Percentiles rank a stretch among this genome's conserved stretches.
phyloP scores from a whole-genome alignment of 1,284 basidiomycete species.

The Lignosus rhinocerotis region DNA sequence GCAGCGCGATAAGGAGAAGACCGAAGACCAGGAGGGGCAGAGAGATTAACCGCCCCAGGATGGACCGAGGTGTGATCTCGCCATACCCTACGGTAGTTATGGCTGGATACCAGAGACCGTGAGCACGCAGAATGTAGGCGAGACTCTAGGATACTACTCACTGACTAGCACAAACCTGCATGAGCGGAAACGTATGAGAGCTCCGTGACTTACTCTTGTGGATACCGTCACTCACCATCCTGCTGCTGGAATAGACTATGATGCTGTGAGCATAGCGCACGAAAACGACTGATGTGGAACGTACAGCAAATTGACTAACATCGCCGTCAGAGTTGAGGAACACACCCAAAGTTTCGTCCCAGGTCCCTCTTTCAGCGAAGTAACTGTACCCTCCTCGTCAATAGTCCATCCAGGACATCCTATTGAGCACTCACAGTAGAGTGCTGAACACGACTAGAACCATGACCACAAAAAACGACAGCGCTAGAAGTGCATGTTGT shows the following conservation, averaged over 20 bases:
- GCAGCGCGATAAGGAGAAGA: constrained; percentile 82
- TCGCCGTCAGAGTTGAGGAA: constrained; percentile 87
- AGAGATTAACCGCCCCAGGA: constrained; percentile 80
- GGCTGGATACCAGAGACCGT: constrained; percentile 39
- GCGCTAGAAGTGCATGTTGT: constrained; percentile 82
- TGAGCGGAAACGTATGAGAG: background rate
- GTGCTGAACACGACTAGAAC: constrained; percentile 86
- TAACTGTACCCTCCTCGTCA: constrained; percentile 49
- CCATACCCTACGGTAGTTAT: constrained; percentile 88
- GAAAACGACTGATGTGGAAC: constrained; percentile 19
- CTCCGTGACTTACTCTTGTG: background rate
- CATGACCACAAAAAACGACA: constrained; percentile 88
- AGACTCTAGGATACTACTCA: constrained; percentile 38
- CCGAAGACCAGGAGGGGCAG: constrained; percentile 85
- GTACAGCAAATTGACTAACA: constrained; percentile 70
- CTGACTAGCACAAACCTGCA: constrained; percentile 56
- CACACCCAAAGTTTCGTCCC: constrained; percentile 76
- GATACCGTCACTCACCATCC: constrained; percentile 51
- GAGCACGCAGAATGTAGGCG: background rate
- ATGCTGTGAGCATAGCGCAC: background rate
- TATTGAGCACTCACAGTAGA: constrained; percentile 55
- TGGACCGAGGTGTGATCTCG: constrained; percentile 82
- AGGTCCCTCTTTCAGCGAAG: constrained; percentile 85
- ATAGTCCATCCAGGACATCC: background rate
- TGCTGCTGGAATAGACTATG: constrained; percentile 75